These are phyloP conservation scores for Physcomitrellopsis africana DNA, from an alignment of 225 moss, liverwort and hornwort genomes.

Conservation along the genomic window DNA sequence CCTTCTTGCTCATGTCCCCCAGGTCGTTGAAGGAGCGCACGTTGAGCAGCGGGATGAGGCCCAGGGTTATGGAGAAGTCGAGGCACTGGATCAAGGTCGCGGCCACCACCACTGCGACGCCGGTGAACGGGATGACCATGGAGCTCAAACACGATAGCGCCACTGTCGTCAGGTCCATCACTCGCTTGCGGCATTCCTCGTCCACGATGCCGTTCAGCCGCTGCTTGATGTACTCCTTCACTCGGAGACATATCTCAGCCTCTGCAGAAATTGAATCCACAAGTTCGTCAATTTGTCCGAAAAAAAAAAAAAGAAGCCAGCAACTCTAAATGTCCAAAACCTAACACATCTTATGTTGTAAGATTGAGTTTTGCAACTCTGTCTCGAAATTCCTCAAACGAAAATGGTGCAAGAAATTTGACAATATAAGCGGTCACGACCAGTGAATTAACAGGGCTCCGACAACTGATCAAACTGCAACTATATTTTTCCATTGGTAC, in stretches of 20 bases:
- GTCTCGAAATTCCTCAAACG: no score
- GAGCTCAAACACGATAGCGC: constrained; percentile 33
- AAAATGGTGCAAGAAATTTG: no score
- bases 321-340: neutral
- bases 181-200: constrained; percentile 44
- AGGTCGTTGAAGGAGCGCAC: constrained; percentile 43
- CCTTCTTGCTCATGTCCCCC: constrained; percentile 38
- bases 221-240: constrained; percentile 45
- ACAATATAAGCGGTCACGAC: no score
- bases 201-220: constrained; percentile 34
- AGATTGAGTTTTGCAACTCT: neutral
- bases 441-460: no score
- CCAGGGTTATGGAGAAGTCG: constrained; percentile 41
- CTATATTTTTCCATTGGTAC: no score
- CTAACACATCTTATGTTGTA: neutral
- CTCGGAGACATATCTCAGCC: constrained; percentile 19
- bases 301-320: neutral
- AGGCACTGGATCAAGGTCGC: constrained; percentile 60
- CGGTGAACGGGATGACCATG: constrained; percentile 51
- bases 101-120: constrained; percentile 57
- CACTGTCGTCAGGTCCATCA: constrained; percentile 49
- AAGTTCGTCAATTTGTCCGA: neutral
- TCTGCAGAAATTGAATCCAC: constrained; percentile 18
- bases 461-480: no score
- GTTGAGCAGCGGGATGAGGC: constrained; percentile 54